These are phyloP conservation scores for Penicillium sclerotigenum DNA, from an alignment of 2,329 filamentous ascomycete genomes.

Conservation along the genomic window DNA sequence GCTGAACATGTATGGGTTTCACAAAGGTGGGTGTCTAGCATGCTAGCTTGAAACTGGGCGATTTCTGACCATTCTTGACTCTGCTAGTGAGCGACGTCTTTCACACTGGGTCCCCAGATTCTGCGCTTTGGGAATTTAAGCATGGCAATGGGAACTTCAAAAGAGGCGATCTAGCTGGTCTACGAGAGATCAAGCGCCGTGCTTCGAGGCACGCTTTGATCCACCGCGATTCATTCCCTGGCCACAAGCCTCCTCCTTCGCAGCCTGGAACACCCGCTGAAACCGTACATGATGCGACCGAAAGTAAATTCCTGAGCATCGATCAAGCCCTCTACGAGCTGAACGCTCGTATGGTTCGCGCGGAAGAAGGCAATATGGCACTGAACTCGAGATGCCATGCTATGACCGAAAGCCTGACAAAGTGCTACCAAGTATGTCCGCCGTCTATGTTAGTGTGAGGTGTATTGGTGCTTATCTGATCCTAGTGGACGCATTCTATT, in stretches of 20 bases:
- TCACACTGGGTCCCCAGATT: slow-evolving; percentile 88
- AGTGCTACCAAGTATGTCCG: slow-evolving; percentile 61
- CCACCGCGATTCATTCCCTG: slow-evolving; percentile 82
- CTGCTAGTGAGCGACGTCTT: slow-evolving; percentile 90
- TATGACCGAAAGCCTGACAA: slow-evolving; percentile 74
- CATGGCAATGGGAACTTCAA: slow-evolving; percentile 98
- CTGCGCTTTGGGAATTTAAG: slow-evolving; percentile 97
- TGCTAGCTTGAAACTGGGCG: background rate
- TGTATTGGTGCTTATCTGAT: slow-evolving; percentile 6
- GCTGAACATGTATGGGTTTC: slow-evolving; percentile 99
- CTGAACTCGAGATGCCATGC: slow-evolving; percentile 78
- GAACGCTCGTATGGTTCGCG: slow-evolving; percentile 69
- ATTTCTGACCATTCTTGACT: slow-evolving; percentile 7
- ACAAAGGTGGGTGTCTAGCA: slow-evolving; percentile 70
- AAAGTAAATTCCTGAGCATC: slow-evolving; percentile 69
- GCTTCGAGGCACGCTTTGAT: slow-evolving; percentile 91
- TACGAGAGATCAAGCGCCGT: slow-evolving; percentile 92
- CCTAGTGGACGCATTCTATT: slow-evolving; percentile 77
- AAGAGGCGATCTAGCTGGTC: slow-evolving; percentile 81
- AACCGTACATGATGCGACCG: slow-evolving; percentile 72
- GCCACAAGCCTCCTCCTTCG: slow-evolving; percentile 69
- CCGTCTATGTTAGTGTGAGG: background rate
- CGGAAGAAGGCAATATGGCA: slow-evolving; percentile 77
- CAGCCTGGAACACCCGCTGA: slow-evolving; percentile 84
- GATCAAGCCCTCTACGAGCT: slow-evolving; percentile 84